Evolutionary conservation across 805 yeast species (phyloP).

Genomic region (Candida berthetii): DNA sequence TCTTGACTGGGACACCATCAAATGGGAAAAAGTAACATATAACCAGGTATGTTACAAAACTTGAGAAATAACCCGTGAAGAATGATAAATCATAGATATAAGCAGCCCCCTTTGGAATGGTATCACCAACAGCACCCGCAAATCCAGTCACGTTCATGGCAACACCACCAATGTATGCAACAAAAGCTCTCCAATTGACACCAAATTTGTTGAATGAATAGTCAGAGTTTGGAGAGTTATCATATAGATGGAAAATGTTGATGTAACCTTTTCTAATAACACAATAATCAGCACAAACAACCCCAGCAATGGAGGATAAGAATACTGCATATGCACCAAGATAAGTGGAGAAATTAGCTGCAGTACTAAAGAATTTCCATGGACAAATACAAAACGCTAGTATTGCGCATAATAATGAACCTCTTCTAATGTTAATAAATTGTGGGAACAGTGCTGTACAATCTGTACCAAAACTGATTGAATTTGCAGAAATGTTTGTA

Average conservation of each 20-base stretch:
- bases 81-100: slow-evolving; percentile 68
- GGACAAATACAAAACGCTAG: slow-evolving; percentile 73
- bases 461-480: slow-evolving; percentile 68
- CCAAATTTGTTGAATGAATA: slow-evolving; percentile 65
- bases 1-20: slow-evolving; percentile 33
- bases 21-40: slow-evolving; percentile 47
- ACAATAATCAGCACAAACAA: slow-evolving; percentile 60
- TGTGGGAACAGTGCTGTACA: slow-evolving; percentile 61
- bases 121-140: slow-evolving; percentile 74
- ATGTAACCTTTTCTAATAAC: slow-evolving; percentile 71
- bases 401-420: slow-evolving; percentile 71
- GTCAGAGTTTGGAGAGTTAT: slow-evolving; percentile 27
- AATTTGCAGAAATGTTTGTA: slow-evolving; percentile 69
- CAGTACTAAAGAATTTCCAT: slow-evolving; percentile 69
- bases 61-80: slow-evolving; percentile 64
- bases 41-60: slow-evolving; percentile 48
- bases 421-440: slow-evolving; percentile 70
- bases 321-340: slow-evolving; percentile 78
- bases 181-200: slow-evolving; percentile 77
- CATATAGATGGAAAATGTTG: slow-evolving; percentile 57
- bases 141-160: slow-evolving; percentile 83
- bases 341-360: slow-evolving; percentile 73
- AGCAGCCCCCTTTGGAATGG: slow-evolving; percentile 76
- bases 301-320: slow-evolving; percentile 79
- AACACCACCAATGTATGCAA: slow-evolving; percentile 76